phyloP scores from a whole-genome alignment of 805 yeast species.

The Lipomyces yamanashiensis region DNA sequence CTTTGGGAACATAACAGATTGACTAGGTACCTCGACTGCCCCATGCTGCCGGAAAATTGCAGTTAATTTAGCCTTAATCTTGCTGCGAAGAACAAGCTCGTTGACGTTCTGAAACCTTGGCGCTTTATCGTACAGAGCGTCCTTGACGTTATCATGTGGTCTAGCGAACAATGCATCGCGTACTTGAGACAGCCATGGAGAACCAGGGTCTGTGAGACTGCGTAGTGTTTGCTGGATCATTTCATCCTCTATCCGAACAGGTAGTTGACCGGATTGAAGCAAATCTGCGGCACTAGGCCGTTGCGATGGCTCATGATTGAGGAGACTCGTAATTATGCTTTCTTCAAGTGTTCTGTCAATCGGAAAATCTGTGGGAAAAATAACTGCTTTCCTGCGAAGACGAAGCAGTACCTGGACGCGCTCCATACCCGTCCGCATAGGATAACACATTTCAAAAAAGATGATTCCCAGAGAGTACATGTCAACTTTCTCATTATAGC shows the following conservation, averaged over 20 bases:
- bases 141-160: conserved; percentile 83
- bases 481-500: conserved; percentile 90
- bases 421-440: conserved; percentile 91
- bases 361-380: conserved; percentile 71
- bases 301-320: conserved; percentile 76
- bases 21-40: conserved; percentile 73
- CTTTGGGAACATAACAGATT: conserved; percentile 77
- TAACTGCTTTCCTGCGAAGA: conserved; percentile 61
- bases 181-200: conserved; percentile 94
- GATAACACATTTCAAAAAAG: conserved; percentile 91
- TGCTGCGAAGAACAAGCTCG: conserved; percentile 62
- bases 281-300: conserved; percentile 82
- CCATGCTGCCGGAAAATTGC: conserved; percentile 78
- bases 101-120: conserved; percentile 40
- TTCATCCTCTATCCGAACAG: conserved; percentile 88
- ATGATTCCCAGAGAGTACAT: conserved; percentile 94
- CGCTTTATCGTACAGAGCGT: conserved; percentile 72
- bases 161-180: conserved; percentile 83
- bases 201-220: conserved; percentile 83
- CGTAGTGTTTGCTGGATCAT: conserved; percentile 85
- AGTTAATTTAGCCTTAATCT: conserved; percentile 64
- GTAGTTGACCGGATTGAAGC: conserved; percentile 79
- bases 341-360: conserved; percentile 60
- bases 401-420: conserved; percentile 72
- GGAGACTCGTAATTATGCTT: conserved; percentile 64